Evolutionary conservation across 345 rosid species (phyloP).

Genomic region (Rhodomyrtus tomentosa): DNA sequence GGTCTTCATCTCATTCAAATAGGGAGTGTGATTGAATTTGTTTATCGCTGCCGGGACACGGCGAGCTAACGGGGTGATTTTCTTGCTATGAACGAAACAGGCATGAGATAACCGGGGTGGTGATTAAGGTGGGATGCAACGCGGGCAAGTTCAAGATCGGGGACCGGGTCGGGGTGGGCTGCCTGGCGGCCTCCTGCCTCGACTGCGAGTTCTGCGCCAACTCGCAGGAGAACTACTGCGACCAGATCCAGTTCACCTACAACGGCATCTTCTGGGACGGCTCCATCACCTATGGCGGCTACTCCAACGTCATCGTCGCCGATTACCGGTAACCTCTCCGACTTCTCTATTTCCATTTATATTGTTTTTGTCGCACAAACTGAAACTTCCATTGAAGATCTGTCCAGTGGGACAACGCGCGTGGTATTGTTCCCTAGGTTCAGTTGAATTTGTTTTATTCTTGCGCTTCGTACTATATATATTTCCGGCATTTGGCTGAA

Average conservation of each 20-base stretch:
- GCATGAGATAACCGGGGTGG: conserved; percentile 48
- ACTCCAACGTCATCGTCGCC: conserved; percentile 41
- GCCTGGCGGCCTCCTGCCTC: conserved; percentile 45
- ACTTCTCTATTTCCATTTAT: not conserved
- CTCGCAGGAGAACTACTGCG: conserved; percentile 51
- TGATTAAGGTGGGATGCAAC: conserved; percentile 27
- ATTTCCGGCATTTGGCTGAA: not conserved
- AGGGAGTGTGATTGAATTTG: not conserved
- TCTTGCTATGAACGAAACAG: not conserved
- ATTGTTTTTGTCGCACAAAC: not conserved
- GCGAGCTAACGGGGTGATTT: not conserved
- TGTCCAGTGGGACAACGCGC: no score
- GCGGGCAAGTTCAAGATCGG: conserved; percentile 36
- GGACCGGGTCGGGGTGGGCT: conserved; percentile 53
- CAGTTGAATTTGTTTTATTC: no score
- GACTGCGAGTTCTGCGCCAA: conserved; percentile 37
- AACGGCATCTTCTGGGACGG: conserved; percentile 64
- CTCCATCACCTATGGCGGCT: conserved; percentile 48
- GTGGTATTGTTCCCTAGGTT: no score
- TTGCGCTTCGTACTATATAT: not conserved
- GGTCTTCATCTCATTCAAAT: not conserved
- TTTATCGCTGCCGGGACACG: not conserved
- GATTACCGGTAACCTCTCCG: conserved; percentile 28
- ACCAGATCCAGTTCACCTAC: conserved; percentile 30
- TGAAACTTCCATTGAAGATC: no score